phyloP scores from a whole-genome alignment of 805 yeast species.

The Middelhovenomyces tepae region DNA sequence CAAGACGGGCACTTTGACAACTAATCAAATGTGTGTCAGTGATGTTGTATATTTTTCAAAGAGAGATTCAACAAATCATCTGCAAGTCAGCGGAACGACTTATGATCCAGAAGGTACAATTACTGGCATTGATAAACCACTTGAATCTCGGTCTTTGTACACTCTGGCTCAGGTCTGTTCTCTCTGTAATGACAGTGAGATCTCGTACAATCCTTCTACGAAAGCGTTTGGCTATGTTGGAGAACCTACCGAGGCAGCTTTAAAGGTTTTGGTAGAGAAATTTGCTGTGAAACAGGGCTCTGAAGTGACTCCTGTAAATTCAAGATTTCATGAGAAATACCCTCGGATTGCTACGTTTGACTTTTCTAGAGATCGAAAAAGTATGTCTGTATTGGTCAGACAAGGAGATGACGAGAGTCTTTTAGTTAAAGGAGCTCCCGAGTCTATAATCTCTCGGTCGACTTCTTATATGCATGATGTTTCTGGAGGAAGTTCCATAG shows the following conservation, averaged over 20 bases:
- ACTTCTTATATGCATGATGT: slow-evolving; percentile 30
- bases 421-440: slow-evolving; percentile 50
- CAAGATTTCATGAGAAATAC: slow-evolving; percentile 9
- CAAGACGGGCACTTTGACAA: slow-evolving; percentile 38
- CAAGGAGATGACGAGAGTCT: slow-evolving; percentile 20
- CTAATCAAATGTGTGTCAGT: slow-evolving; percentile 27
- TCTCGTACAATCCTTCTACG: slow-evolving; percentile 24
- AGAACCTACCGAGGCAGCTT: slow-evolving; percentile 48
- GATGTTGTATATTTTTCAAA: slow-evolving; percentile 25
- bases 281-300: slow-evolving; percentile 19
- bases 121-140: slow-evolving; percentile 14
- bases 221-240: slow-evolving; percentile 32
- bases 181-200: slow-evolving; percentile 32
- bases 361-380: slow-evolving; percentile 41
- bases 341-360: slow-evolving; percentile 32
- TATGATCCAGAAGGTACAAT: slow-evolving; percentile 24
- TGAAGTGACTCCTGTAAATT: slow-evolving; percentile 12
- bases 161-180: slow-evolving; percentile 33
- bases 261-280: slow-evolving; percentile 36
- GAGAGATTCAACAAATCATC: slow-evolving; percentile 26
- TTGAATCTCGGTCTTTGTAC: slow-evolving; percentile 16
- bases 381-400: slow-evolving; percentile 43
- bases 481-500: slow-evolving; percentile 23
- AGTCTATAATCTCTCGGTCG: slow-evolving; percentile 37
- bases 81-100: slow-evolving; percentile 34